Percentiles rank a stretch among this genome's conserved stretches.
These are phyloP conservation scores for Zygoascus flipseniorum DNA, from an alignment of 805 yeast species.

Conservation along the genomic window DNA sequence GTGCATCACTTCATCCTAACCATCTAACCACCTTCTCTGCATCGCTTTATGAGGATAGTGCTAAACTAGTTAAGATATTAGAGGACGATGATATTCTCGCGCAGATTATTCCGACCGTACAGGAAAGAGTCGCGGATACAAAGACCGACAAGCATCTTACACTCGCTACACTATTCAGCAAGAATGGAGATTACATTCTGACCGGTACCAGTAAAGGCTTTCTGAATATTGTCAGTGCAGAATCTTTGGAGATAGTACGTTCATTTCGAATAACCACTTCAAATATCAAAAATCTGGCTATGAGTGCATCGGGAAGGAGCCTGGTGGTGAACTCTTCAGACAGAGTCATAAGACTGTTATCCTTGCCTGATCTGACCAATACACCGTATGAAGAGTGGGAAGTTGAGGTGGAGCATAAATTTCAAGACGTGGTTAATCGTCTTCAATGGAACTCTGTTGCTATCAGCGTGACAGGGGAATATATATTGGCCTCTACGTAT, in stretches of 20 bases:
- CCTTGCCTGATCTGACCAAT: constrained; percentile 21
- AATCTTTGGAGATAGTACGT: constrained; percentile 31
- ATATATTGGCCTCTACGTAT: constrained; percentile 78
- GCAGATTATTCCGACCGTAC: constrained; percentile 13
- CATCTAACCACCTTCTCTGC: constrained; percentile 45
- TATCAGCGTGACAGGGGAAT: constrained; percentile 69
- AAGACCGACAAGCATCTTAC: constrained; percentile 33
- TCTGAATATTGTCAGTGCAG: constrained; percentile 40
- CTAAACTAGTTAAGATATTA: constrained; percentile 41
- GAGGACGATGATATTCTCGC: constrained; percentile 8
- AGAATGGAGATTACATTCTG: constrained; percentile 47
- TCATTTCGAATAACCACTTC: constrained; percentile 54
- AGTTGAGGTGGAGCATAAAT: constrained; percentile 66
- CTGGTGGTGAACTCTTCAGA: constrained; percentile 27
- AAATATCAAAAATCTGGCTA: constrained; percentile 65
- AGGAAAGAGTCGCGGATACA: neutral
- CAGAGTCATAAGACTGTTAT: constrained; percentile 24
- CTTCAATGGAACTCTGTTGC: constrained; percentile 81
- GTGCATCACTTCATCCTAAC: constrained; percentile 47
- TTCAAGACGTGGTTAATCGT: constrained; percentile 83
- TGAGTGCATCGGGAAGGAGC: constrained; percentile 50
- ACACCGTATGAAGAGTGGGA: constrained; percentile 36
- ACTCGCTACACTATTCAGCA: constrained; percentile 43
- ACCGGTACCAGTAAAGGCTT: constrained; percentile 79
- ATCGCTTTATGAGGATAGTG: constrained; percentile 54